A percentile compares a stretch with the other conserved stretches of the same genome.
Conservation (phyloP, 306 rosid species). For the Gastrolobium villosum region DNA sequence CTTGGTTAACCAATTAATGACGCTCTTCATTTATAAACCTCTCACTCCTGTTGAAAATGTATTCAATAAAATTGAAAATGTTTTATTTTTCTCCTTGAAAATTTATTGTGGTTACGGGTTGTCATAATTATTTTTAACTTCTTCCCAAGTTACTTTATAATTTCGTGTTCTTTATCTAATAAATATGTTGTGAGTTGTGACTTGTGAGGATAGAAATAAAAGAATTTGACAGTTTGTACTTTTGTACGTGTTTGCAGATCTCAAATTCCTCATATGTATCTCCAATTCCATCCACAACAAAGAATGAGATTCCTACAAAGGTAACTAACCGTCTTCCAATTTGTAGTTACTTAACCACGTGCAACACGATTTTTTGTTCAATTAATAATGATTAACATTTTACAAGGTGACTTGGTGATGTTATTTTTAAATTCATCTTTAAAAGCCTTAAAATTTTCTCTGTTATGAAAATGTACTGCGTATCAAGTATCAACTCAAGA, state of each 20-base stretch:
- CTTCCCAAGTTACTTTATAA: background rate
- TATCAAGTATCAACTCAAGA: no score
- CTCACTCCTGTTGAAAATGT: slow-evolving; percentile 13
- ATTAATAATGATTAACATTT: slow-evolving; percentile 18
- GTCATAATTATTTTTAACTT: slow-evolving; percentile 4
- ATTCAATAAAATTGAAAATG: slow-evolving; percentile 20
- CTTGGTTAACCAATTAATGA: background rate
- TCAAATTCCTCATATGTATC: slow-evolving; percentile 72
- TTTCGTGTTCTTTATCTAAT: background rate
- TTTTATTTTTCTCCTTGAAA: background rate
- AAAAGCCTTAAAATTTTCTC: no score
- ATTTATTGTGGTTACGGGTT: slow-evolving; percentile 28
- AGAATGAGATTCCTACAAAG: slow-evolving; percentile 65
- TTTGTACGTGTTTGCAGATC: slow-evolving; percentile 60
- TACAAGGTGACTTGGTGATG: slow-evolving; percentile 11
- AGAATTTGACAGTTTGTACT: slow-evolving; percentile 31
- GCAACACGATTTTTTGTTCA: background rate
- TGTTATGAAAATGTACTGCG: no score
- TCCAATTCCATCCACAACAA: slow-evolving; percentile 60
- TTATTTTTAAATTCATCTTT: background rate
- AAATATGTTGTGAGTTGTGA: background rate
- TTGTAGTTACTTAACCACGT: slow-evolving; percentile 40
- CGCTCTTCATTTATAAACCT: slow-evolving; percentile 22
- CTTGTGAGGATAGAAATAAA: background rate
- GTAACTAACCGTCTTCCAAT: slow-evolving; percentile 54